Evolutionary conservation across 1,284 basidiomycete genomes (phyloP).

Genomic region (Ustilago cynodontis): DNA sequence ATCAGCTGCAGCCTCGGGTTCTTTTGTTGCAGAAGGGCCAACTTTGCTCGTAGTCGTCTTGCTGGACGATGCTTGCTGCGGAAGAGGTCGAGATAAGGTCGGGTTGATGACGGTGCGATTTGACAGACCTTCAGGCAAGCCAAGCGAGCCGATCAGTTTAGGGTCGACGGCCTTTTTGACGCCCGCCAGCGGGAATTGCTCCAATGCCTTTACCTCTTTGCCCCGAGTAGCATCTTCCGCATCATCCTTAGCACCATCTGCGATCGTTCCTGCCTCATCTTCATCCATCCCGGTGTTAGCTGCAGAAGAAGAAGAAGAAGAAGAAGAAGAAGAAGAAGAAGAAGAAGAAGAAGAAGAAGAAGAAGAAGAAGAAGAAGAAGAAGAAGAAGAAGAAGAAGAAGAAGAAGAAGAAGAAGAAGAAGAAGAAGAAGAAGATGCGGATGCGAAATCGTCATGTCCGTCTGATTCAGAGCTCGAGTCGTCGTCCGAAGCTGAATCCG

Average conservation of each 20-base stretch:
- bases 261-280: not conserved
- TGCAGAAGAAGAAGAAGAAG: constrained; percentile 6
- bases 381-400: too few species aligned
- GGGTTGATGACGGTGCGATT: constrained; percentile 57
- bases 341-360: too few species aligned
- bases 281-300: not conserved
- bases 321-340: constrained; percentile 13
- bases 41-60: constrained; percentile 8
- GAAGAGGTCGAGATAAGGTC: constrained; percentile 38
- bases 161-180: constrained; percentile 47
- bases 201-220: constrained; percentile 30
- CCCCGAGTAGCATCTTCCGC: not conserved
- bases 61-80: constrained; percentile 12
- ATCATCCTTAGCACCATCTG: not conserved
- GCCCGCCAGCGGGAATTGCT: constrained; percentile 41
- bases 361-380: too few species aligned
- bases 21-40: not conserved
- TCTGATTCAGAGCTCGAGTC: constrained; percentile 17
- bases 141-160: constrained; percentile 56
- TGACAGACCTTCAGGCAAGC: constrained; percentile 58
- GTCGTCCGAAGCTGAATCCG: constrained; percentile 17
- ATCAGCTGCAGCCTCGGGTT: constrained; percentile 16
- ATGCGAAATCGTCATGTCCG: constrained; percentile 9
- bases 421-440: constrained; percentile 11
- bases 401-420: too few species aligned